These are phyloP conservation scores for Pontederia paniculata DNA, from an alignment of 176 grass and related monocot species.

Conservation along the genomic window DNA sequence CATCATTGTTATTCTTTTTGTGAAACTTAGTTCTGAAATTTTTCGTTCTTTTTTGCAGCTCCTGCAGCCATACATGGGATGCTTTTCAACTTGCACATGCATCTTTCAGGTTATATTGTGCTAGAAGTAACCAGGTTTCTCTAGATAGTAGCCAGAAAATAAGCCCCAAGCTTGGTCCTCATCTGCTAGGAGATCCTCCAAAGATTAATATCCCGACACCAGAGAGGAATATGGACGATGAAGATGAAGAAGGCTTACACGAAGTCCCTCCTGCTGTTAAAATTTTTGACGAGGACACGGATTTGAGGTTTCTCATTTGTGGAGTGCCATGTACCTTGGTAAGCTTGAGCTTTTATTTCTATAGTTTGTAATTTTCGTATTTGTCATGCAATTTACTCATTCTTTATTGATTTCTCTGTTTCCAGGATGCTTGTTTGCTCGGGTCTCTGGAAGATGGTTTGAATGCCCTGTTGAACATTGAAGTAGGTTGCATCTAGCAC, in stretches of 20 bases:
- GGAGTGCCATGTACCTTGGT: conserved; percentile 45
- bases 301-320: conserved; percentile 50
- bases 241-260: conserved; percentile 27
- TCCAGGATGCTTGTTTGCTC: conserved; percentile 55
- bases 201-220: conserved; percentile 30
- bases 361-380: background rate
- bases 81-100: conserved; percentile 70
- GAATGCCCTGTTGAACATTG: conserved; percentile 61
- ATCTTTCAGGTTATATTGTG: conserved; percentile 52
- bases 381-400: background rate
- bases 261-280: conserved; percentile 35
- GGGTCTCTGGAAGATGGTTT: conserved; percentile 58
- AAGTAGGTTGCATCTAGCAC: conserved; percentile 22
- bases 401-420: conserved; percentile 7
- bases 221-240: conserved; percentile 13
- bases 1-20: background rate
- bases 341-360: conserved; percentile 6
- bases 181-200: conserved; percentile 52
- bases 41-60: conserved; percentile 39
- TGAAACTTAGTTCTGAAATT: conserved; percentile 12
- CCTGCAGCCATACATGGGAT: conserved; percentile 62
- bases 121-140: conserved; percentile 26
- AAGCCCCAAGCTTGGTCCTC: conserved; percentile 32
- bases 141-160: conserved; percentile 9
- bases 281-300: conserved; percentile 45